Evolutionary conservation across 768 basidiomycete genomes (phyloP), one percentile per base, ranked within the genome.

Genomic region (Lactifluus hygrophoroides): DNA sequence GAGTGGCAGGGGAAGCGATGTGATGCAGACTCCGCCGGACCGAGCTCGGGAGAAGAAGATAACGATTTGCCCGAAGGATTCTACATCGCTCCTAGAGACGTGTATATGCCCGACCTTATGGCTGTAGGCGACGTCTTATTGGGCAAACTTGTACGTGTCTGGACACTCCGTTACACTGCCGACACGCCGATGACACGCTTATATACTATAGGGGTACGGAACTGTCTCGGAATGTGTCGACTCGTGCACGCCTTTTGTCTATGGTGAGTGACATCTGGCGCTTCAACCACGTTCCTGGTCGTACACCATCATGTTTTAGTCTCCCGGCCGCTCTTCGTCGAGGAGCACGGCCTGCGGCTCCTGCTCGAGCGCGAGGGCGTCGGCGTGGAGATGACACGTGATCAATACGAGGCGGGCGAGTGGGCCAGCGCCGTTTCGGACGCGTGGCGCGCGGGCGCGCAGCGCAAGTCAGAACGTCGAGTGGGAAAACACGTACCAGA

Each of bases 31-130:
- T 68, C 69, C 13, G 14, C 19, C 2, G 42, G 44, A 17, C 6
- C 13, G 57, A 66, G 65, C 34, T 67, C 67, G 58, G 68, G 64
- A 3, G 56, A 63, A 30, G 69, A 68, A 21, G 71, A 71, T 51
- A 67, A 66, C 16, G 73, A 71, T 42, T 68, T 90, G 14, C 88
- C 88, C 0, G 80, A 83, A 11, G 76, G 77, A 17, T 89, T 91
- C 71, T 91, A 79, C 64, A 80, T 89, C 40, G 88, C 87, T 2
- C 88, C 87, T 34, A 77, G 75, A 68, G 82, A 88, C 65, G 81
- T 90, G 37, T 89, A 90, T 69, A 89, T 91, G 83, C 89, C 89
- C 17, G 86, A 91, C 69, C 68, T 91, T 61, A 88, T 82, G 27
- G 86, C 85, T 1, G 76, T 82, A 8, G 83, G 78, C 5, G 87